phyloP scores from a whole-genome alignment of 768 basidiomycete species.

The Cantharellus cinnabarinus region DNA sequence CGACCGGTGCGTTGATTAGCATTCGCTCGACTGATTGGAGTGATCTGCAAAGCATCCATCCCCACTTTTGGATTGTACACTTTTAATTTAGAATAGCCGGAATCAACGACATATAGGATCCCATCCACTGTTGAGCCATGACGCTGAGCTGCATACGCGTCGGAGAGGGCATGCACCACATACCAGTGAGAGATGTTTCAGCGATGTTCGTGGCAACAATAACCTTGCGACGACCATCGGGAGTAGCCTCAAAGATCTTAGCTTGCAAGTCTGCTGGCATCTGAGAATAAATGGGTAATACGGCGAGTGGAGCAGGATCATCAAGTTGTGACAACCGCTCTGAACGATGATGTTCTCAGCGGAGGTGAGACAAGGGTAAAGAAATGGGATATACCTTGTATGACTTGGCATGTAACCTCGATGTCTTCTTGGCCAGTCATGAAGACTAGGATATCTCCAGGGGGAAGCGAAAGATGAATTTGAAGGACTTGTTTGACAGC shows the following conservation, averaged over 20 bases:
- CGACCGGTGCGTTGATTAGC: constrained; percentile 91
- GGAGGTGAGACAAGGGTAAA: background rate
- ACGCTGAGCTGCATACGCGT: background rate
- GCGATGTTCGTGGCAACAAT: constrained; percentile 99
- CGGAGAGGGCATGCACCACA: constrained; percentile 3
- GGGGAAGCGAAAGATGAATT: constrained; percentile 82
- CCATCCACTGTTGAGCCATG: constrained; percentile 52
- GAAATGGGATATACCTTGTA: constrained; percentile 41
- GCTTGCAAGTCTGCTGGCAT: constrained; percentile 99
- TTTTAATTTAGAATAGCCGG: constrained; percentile 92
- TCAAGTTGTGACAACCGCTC: constrained; percentile 87
- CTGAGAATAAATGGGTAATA: constrained; percentile 97
- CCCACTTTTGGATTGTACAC: constrained; percentile 99
- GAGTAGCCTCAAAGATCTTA: constrained; percentile 88
- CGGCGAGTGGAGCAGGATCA: constrained; percentile 66
- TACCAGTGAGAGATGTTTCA: constrained; percentile 88
- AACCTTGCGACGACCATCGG: constrained; percentile 86
- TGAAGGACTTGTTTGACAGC: constrained; percentile 96
- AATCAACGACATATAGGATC: constrained; percentile 90
- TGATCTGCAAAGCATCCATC: constrained; percentile 98
- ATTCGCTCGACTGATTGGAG: constrained; percentile 97
- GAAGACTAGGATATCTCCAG: constrained; percentile 91
- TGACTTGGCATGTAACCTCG: constrained; percentile 86
- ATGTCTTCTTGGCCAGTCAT: constrained; percentile 99
- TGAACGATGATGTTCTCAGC: constrained; percentile 15